Percentiles rank a stretch among this genome's conserved stretches.
Evolutionary conservation across 2,329 filamentous ascomycete genomes (phyloP).

Genomic region (Fusarium torreyae): DNA sequence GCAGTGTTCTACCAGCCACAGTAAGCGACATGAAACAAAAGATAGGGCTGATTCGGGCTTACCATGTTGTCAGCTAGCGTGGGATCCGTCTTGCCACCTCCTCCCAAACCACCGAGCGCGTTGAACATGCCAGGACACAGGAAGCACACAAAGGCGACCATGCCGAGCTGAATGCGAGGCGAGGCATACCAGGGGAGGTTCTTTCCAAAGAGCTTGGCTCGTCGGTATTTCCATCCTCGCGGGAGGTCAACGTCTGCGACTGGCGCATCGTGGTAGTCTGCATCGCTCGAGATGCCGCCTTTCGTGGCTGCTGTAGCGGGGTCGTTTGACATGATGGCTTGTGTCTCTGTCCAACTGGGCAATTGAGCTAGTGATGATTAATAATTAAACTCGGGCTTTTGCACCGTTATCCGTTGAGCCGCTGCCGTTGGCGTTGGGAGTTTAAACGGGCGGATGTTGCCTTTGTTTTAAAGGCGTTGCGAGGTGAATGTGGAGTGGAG

Average conservation of each 20-base stretch:
- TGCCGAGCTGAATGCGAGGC: conserved; percentile 77
- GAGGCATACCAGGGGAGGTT: conserved; percentile 75
- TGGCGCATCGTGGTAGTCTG: conserved; percentile 25
- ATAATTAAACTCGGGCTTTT: not conserved
- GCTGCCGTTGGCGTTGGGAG: not conserved
- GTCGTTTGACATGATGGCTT: conserved; percentile 27
- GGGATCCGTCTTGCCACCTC: conserved; percentile 66
- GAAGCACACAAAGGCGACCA: conserved; percentile 72
- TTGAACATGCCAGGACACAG: conserved; percentile 82
- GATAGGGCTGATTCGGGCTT: conserved; percentile 9
- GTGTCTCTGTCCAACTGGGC: not conserved
- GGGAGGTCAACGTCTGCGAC: conserved; percentile 28
- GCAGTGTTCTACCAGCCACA: conserved; percentile 62
- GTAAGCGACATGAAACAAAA: not conserved
- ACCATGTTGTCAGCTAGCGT: conserved; percentile 59
- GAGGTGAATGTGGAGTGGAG: not conserved
- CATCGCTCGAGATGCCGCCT: conserved; percentile 27
- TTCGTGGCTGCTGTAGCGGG: conserved; percentile 13
- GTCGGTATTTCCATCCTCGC: conserved; percentile 46
- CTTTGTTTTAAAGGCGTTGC: conserved; percentile 29
- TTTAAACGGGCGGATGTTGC: conserved; percentile 2
- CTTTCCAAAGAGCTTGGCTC: conserved; percentile 37
- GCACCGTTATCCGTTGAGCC: conserved; percentile 9
- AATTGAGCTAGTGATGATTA: not conserved
- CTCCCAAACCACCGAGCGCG: conserved; percentile 75